Conservation (phyloP, 2,329 filamentous ascomycete species). For the Exophiala mesophila region DNA sequence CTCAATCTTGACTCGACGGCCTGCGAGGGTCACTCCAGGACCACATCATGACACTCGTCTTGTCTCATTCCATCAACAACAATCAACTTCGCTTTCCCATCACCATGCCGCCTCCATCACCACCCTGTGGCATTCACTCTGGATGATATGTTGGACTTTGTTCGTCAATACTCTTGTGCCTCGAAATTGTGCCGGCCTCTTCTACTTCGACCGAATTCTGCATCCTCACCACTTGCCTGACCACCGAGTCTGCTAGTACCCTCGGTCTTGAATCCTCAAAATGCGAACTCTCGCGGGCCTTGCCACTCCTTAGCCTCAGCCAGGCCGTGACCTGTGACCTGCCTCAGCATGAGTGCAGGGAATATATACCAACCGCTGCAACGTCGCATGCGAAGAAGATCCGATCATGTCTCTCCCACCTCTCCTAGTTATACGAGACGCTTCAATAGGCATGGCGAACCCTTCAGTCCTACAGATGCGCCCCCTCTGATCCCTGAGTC, state of each 20-base stretch:
- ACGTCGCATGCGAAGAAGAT: constrained; percentile 20
- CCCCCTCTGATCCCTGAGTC: constrained; percentile 20
- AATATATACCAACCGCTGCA: constrained; percentile 16
- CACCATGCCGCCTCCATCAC: neutral
- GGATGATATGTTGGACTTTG: neutral
- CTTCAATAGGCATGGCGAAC: constrained; percentile 17
- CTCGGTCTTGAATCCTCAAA: too few relatives aligned
- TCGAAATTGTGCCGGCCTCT: neutral
- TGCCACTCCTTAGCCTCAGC: neutral
- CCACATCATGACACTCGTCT: constrained; percentile 2
- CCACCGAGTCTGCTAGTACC: neutral
- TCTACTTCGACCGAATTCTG: neutral
- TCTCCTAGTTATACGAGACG: constrained; percentile 22
- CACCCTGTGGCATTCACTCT: neutral
- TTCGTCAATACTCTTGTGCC: neutral
- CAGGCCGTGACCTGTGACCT: neutral
- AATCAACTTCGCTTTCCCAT: neutral
- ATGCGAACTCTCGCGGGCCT: neutral
- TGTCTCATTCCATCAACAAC: constrained; percentile 3
- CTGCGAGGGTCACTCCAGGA: neutral
- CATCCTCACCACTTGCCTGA: neutral
- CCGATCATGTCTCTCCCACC: constrained; percentile 23
- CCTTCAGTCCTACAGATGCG: constrained; percentile 20
- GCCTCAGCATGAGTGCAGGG: constrained; percentile 5
- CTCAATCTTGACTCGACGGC: neutral